These are phyloP conservation scores for Claviceps sorghi DNA, from an alignment of 2,329 filamentous ascomycete genomes.

Conservation along the genomic window DNA sequence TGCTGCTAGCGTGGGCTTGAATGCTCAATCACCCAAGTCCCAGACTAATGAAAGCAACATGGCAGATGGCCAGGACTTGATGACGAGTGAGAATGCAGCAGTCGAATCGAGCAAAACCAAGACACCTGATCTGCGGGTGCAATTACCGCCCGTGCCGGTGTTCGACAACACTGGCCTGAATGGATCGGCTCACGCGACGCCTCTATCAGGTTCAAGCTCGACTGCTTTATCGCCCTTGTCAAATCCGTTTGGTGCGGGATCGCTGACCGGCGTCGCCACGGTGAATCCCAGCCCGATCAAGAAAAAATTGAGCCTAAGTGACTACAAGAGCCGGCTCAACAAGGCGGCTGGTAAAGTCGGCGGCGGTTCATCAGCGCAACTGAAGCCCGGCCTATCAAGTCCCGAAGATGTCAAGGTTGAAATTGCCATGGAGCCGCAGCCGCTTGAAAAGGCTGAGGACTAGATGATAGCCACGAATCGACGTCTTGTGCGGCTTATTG, in stretches of 20 bases:
- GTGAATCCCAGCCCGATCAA: slow-evolving; percentile 45
- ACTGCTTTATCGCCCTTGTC: slow-evolving; percentile 36
- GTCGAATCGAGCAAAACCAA: slow-evolving; percentile 18
- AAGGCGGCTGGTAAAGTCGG: slow-evolving; percentile 31
- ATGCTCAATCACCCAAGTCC: slow-evolving; percentile 13
- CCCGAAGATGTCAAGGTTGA: slow-evolving; percentile 24
- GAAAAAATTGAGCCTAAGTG: slow-evolving; percentile 53
- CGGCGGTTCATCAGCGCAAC: slow-evolving; percentile 12
- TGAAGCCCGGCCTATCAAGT: slow-evolving; percentile 21
- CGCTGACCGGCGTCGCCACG: slow-evolving; percentile 28
- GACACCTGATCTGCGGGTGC: slow-evolving; percentile 35
- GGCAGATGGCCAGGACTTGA: slow-evolving; percentile 16
- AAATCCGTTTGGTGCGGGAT: slow-evolving; percentile 27
- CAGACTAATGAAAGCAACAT: slow-evolving; percentile 13
- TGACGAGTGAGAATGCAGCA: slow-evolving; percentile 1
- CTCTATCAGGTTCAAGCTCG: slow-evolving; percentile 30
- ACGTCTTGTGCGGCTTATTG: slow-evolving; percentile 10
- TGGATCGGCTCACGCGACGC: slow-evolving; percentile 21
- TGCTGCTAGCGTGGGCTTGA: slow-evolving; percentile 9
- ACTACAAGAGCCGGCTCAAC: slow-evolving; percentile 47
- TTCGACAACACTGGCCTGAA: slow-evolving; percentile 28
- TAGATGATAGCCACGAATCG: slow-evolving; percentile 4
- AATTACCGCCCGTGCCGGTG: slow-evolving; percentile 40
- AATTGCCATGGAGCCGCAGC: slow-evolving; percentile 17
- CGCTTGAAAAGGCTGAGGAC: slow-evolving; percentile 16